Conservation (phyloP, 139 green algal species). For the Tetradesmus obliquus region DNA sequence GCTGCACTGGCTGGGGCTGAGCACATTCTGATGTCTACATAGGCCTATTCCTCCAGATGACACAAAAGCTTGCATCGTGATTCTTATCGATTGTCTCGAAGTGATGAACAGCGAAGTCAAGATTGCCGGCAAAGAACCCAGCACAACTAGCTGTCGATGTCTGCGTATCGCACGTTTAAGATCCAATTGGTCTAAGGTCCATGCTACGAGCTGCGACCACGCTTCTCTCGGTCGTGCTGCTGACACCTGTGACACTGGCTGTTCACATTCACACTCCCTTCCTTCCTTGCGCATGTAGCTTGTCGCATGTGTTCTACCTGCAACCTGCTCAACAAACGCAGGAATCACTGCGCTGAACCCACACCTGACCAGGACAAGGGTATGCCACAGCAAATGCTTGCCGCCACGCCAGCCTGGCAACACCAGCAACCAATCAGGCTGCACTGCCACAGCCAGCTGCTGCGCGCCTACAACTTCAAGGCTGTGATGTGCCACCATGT, state of each 20-base stretch:
- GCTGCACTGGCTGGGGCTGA: slow-evolving; percentile 16
- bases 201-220: neutral
- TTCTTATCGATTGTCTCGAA: neutral
- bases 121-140: neutral
- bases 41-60: neutral
- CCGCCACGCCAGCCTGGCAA: neutral
- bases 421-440: neutral
- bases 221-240: neutral
- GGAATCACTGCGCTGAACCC: too few species aligned
- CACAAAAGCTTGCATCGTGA: neutral
- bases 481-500: too few species aligned
- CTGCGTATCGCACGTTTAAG: neutral
- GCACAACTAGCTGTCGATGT: neutral
- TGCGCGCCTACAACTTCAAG: neutral
- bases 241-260: neutral
- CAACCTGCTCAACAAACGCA: too few species aligned
- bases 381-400: too few species aligned
- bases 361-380: too few species aligned
- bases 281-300: neutral
- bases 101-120: neutral
- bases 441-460: neutral
- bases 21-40: slow-evolving; percentile 17
- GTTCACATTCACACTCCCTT: neutral
- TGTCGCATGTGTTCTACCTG: too few species aligned
- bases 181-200: neutral